Evolutionary conservation across 306 rosid species (phyloP), one percentile per base, ranked within the genome.

Genomic region (Sphenostylis stenocarpa): DNA sequence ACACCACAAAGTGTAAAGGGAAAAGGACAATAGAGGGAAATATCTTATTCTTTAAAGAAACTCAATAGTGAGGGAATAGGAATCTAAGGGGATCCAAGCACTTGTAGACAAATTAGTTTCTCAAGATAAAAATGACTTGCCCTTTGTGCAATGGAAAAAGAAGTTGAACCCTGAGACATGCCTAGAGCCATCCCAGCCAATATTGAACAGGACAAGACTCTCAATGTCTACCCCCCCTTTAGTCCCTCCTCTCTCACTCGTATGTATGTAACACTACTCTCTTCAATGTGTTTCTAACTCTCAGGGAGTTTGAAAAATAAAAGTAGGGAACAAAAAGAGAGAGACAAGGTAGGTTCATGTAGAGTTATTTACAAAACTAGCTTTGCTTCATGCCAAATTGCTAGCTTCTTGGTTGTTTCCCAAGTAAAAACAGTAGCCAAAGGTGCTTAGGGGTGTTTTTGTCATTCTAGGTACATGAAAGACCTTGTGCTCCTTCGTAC

Each of bases 71-170:
- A 56, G 77, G 86, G 82, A 84, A 76, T 84, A 73, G 85, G 87
- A 88, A 86, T 87, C 91, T 70, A 21, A 80, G 43, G 77, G 80
- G 85, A 83, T 83, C 79, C 91, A 83, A 87, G 55, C 88, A 83
- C 87, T 75, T 58, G 28, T 29, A 66, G 88, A 84, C 90, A 85
- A 90, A 75, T 80, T 29, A 19, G 87, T 72, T 84, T 86, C 75
- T 76, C 75, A 87, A 82, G 72, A 63, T 75, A 52, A 81, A 86
- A 71, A 75, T 51, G 69, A 82, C 81, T 62, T 73, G 45, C 81
- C 73, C 85, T 85, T 84, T 77, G 66, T 84, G 82, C 48, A 69
- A 67, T 73, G 82, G 67, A 51, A 83, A 72, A 83, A 78, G 24
- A 76, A 64, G 67, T 57, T 39, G 70, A 72, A 80, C 61, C 33